Base-by-base conservation (phyloP, 192 early-diverging fungal genomes). In the Geranomyces michiganensis region DNA sequence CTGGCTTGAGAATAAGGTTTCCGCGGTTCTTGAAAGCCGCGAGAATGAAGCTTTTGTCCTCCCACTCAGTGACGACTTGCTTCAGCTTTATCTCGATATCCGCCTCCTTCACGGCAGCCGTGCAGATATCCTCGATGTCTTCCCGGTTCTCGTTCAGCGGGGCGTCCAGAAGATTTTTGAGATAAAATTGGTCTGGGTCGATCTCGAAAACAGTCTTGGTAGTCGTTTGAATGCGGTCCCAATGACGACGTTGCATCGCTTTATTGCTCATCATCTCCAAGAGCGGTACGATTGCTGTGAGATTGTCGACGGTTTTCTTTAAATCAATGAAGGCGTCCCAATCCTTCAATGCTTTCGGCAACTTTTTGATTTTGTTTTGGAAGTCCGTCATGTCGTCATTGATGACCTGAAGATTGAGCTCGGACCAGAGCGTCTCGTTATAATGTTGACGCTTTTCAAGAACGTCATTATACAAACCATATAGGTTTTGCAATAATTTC, bases 81-180 rank as follows among this genome's bases (percentile, higher is more conserved):
- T 87, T 85, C 14, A 88, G 74, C 62, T 88, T 88, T 41, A 83
- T 72, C 76, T 88, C 86, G 56, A 88, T 88, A 61, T 88, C 87
- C 22, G 85, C 82, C 78, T 88, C 87, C 65, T 88, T 88, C 30
- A 87, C 84, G 17, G 87, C 87, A 0, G 77, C 78, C 14, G 82
- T 85, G 71, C 87, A 88, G 48, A 88, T 84, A 73, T 88, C 87
- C 71, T 88, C 87, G 74, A 88, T 81, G 71, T 88, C 87, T 66
- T 88, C 87, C 67, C 76, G 62, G 66, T 81, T 68, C 56, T 84
- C 79, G 24, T 77, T 74, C 56, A 88, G 70, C 26, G 87, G 85
- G 9, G 86, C 85, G 71, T 88, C 86, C 24, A 88, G 69, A n/a
- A 88, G 74, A 60, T 86, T 85, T 43, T 78, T 76, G 48, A 88